A percentile compares a stretch with the other conserved stretches of the same genome.
Conservation (phyloP, 495 filamentous ascomycete species). For the Aspergillus bridgeri region DNA sequence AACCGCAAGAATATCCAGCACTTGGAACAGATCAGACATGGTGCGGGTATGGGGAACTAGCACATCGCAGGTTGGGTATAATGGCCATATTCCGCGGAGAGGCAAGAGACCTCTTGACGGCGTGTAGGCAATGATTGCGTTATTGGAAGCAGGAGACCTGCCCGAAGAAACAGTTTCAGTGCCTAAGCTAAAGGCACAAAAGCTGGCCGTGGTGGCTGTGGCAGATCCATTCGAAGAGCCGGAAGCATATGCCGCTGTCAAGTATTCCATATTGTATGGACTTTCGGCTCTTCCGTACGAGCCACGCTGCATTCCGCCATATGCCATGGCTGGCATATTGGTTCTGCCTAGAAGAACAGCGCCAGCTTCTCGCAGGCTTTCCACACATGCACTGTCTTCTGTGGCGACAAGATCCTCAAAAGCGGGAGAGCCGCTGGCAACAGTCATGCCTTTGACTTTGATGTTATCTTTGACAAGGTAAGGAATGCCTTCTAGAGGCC, state of each 20-base stretch:
- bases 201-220: constrained; percentile 33
- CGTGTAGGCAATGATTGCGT: constrained; percentile 36
- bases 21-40: constrained; percentile 27
- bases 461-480: constrained; percentile 72
- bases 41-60: constrained; percentile 36
- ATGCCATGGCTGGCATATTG: constrained; percentile 43
- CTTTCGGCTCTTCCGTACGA: constrained; percentile 35
- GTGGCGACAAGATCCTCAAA: constrained; percentile 60
- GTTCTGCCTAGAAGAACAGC: constrained; percentile 60
- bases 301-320: constrained; percentile 41
- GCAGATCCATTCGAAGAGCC: constrained; percentile 39
- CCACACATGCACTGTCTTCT: constrained; percentile 61
- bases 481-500: constrained; percentile 68
- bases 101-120: constrained; percentile 35
- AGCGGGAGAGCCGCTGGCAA: constrained; percentile 48
- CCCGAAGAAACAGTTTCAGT: constrained; percentile 39
- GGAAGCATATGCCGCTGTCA: constrained; percentile 35
- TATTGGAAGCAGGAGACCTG: constrained; percentile 36
- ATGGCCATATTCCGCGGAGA: constrained; percentile 33
- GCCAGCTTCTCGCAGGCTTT: constrained; percentile 47
- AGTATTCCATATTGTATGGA: constrained; percentile 30
- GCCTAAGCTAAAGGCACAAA: constrained; percentile 38
- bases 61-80: constrained; percentile 38
- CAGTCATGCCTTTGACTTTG: constrained; percentile 63
- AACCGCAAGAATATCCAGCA: constrained; percentile 32